These are phyloP conservation scores for Sporobolomyces phaffii DNA, from an alignment of 768 basidiomycete species.

Conservation along the genomic window DNA sequence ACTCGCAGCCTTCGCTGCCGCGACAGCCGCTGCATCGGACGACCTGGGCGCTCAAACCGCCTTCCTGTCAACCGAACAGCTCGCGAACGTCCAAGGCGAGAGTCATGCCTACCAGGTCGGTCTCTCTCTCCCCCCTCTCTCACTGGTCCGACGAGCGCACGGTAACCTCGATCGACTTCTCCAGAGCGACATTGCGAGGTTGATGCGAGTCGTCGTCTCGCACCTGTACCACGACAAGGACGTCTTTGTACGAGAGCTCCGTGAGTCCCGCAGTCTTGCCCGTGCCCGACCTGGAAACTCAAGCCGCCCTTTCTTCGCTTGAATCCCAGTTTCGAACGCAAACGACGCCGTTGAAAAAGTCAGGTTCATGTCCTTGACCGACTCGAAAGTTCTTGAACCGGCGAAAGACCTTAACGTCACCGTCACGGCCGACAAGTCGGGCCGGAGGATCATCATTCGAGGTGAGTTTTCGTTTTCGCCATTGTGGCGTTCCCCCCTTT, in stretches of 20 bases:
- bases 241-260: conserved; percentile 63
- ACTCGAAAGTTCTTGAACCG: conserved; percentile 65
- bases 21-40: no score
- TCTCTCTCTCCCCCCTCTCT: no score
- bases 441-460: conserved; percentile 61
- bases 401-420: conserved; percentile 78
- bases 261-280: conserved; percentile 38
- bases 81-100: conserved; percentile 21
- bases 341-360: conserved; percentile 97
- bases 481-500: no score
- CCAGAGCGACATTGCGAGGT: conserved; percentile 53
- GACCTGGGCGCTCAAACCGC: no score
- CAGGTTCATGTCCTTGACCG: conserved; percentile 72
- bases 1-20: neutral
- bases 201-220: conserved; percentile 54
- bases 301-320: no score
- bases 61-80: conserved; percentile 31
- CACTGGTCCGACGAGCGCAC: conserved; percentile 44
- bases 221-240: conserved; percentile 54
- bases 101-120: conserved; percentile 37
- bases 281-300: no score
- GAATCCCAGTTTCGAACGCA: conserved; percentile 76
- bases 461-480: conserved; percentile 28
- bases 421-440: conserved; percentile 65
- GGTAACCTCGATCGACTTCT: conserved; percentile 51